Conservation (phyloP, 768 basidiomycete species). For the Trametes cinnabarina region DNA sequence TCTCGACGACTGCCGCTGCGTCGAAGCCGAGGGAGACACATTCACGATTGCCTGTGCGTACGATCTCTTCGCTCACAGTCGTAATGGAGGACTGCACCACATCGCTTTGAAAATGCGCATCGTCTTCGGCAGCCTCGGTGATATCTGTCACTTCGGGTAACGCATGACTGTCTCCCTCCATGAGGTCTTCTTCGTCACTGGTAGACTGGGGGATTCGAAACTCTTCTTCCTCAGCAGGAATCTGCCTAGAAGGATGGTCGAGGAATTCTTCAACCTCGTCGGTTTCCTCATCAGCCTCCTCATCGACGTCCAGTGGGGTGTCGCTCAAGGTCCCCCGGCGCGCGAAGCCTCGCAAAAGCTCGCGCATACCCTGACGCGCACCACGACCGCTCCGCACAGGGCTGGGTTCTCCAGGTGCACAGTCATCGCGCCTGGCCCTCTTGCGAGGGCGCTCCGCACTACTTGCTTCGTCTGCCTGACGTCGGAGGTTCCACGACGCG, state of each 20-base stretch:
- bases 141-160: constrained; percentile 1
- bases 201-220: constrained; percentile 17
- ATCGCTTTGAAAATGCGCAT: background rate
- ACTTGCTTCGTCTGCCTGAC: constrained; percentile 5
- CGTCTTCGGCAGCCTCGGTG: background rate
- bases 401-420: background rate
- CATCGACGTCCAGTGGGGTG: constrained; percentile 25
- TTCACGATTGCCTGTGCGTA: constrained; percentile 13
- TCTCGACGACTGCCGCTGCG: background rate
- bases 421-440: constrained; percentile 25
- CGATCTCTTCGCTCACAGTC: constrained; percentile 7
- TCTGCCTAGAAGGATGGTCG: background rate
- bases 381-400: constrained; percentile 15
- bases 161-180: background rate
- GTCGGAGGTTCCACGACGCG: constrained; percentile 48
- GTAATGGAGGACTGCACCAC: background rate
- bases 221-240: background rate
- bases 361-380: constrained; percentile 40
- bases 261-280: background rate
- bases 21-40: constrained; percentile 9
- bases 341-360: constrained; percentile 52
- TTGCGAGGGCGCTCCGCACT: constrained; percentile 35
- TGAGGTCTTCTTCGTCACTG: background rate
- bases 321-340: constrained; percentile 41
- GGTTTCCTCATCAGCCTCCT: constrained; percentile 10